Conservation (phyloP, 768 basidiomycete genomes). For the Calocera viscosa region DNA sequence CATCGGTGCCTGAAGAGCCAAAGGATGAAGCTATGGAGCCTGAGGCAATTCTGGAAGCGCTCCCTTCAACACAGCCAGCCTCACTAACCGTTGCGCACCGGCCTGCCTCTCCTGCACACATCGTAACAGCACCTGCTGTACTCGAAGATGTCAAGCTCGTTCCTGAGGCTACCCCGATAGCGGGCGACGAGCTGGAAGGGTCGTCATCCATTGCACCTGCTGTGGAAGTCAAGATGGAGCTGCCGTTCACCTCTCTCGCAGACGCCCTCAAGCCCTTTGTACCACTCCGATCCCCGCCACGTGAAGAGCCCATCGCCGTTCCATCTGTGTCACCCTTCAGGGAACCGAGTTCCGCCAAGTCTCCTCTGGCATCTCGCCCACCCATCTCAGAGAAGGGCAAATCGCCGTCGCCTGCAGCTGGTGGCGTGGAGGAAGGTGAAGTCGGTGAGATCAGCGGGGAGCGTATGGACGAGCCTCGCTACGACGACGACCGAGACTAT, state of each 20-base stretch:
- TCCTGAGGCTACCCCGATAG: too few relatives aligned
- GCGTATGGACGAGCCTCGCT: not conserved
- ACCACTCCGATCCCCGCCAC: not conserved
- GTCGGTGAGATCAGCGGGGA: not conserved
- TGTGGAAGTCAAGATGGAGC: not conserved
- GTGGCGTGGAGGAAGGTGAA: slow-evolving; percentile 2
- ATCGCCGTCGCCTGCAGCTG: not conserved
- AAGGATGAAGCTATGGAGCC: not conserved
- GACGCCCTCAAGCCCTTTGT: not conserved
- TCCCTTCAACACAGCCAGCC: too few relatives aligned
- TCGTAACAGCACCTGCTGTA: not conserved
- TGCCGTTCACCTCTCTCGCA: not conserved
- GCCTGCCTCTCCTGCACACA: too few relatives aligned
- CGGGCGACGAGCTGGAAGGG: too few relatives aligned
- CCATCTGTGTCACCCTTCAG: too few relatives aligned
- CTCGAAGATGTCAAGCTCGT: not conserved
- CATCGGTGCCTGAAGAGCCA: not conserved
- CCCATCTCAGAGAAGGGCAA: not conserved
- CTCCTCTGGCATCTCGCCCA: not conserved
- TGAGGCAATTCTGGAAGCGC: too few relatives aligned
- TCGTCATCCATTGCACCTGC: not conserved
- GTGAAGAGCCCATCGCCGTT: not conserved
- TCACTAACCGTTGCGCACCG: too few relatives aligned
- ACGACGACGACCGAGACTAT: not conserved
- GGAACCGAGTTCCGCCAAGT: not conserved